phyloP scores from a whole-genome alignment of 257 asterid species.

The Primulina huaijiensis region DNA sequence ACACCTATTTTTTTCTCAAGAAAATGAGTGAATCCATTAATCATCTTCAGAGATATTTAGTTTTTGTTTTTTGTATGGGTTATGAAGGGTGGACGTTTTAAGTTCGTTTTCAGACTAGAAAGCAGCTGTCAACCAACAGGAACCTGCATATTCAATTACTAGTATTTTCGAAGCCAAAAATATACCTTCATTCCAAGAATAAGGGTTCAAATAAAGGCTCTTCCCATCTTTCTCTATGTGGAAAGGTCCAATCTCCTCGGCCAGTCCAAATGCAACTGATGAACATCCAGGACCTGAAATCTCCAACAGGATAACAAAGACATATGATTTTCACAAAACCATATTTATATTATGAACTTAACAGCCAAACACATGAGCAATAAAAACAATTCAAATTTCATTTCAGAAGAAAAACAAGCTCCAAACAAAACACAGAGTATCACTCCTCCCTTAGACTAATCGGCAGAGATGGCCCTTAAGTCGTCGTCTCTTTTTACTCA shows the following conservation, averaged over 20 bases:
- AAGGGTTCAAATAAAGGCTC: slow-evolving; percentile 75
- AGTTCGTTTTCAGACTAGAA: background rate
- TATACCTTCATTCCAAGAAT: slow-evolving; percentile 91
- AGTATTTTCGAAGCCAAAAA: slow-evolving; percentile 6
- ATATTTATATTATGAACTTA: background rate
- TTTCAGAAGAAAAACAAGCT: background rate
- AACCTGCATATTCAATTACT: slow-evolving; percentile 11
- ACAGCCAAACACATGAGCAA: background rate
- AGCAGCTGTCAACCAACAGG: background rate
- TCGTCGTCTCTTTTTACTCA: background rate
- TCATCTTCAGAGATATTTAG: background rate
- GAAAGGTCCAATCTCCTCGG: slow-evolving; percentile 94
- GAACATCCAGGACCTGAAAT: slow-evolving; percentile 95
- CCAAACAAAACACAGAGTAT: background rate
- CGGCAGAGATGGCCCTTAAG: too few relatives aligned
- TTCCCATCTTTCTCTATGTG: slow-evolving; percentile 93
- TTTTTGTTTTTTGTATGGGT: background rate
- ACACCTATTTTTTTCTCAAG: slow-evolving; percentile 1
- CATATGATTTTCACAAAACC: slow-evolving; percentile 1
- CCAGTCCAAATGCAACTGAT: slow-evolving; percentile 86
- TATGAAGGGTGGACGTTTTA: too few relatives aligned
- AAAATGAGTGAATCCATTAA: background rate
- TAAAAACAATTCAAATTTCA: background rate
- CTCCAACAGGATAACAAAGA: background rate
- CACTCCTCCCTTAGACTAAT: background rate